Percentiles rank a stretch among this genome's conserved stretches.
Evolutionary conservation across 176 grass and related monocot genomes (phyloP).

Genomic region (Triticum urartu): DNA sequence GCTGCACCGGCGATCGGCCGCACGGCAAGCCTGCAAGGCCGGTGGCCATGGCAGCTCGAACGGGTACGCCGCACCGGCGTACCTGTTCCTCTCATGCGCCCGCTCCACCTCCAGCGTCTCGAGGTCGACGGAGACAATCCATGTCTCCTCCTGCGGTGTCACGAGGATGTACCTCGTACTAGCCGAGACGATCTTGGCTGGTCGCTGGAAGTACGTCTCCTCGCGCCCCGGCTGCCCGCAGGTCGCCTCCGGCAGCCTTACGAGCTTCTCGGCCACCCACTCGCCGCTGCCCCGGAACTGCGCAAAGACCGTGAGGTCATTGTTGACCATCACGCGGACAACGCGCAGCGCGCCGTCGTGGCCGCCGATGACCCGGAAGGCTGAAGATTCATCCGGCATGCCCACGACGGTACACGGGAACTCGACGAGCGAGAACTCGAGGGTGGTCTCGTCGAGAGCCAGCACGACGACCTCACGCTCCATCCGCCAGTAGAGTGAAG

Average conservation of each 20-base stretch:
- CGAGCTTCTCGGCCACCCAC: slow-evolving; percentile 6
- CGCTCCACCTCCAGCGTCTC: not conserved
- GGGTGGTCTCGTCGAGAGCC: slow-evolving; percentile 8
- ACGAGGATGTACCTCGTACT: not conserved
- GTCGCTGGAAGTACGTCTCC: not conserved
- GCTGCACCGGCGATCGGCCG: not conserved
- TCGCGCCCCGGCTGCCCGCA: not conserved
- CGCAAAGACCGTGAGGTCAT: not conserved
- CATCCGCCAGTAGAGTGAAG: not conserved
- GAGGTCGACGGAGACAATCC: slow-evolving; percentile 32
- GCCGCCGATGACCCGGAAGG: slow-evolving; percentile 9
- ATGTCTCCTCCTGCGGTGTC: not conserved
- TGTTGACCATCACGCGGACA: not conserved
- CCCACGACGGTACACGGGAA: not conserved
- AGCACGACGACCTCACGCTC: not conserved
- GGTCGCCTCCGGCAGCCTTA: slow-evolving; percentile 12
- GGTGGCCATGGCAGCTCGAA: slow-evolving; percentile 30
- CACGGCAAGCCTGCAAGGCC: slow-evolving; percentile 9
- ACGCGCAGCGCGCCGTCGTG: not conserved
- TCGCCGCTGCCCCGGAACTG: not conserved
- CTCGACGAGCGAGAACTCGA: slow-evolving; percentile 15
- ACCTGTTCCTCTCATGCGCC: not conserved
- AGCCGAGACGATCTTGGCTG: not conserved
- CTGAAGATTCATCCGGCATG: not conserved
- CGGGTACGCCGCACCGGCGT: not conserved